Conservation (phyloP, 495 filamentous ascomycete genomes). For the Hypoxylon lenormandii region DNA sequence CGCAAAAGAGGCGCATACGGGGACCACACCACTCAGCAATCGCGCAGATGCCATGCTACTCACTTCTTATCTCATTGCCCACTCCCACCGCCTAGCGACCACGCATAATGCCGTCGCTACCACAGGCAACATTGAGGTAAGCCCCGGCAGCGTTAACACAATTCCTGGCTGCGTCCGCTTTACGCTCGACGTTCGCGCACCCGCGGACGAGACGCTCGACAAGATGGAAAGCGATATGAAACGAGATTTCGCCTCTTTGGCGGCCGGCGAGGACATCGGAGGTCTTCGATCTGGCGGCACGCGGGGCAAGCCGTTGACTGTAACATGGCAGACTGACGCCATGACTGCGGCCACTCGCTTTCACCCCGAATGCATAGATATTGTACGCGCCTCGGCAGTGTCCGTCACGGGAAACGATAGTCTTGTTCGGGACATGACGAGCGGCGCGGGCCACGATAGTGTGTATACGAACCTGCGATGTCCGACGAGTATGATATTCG, state of each 20-base stretch:
- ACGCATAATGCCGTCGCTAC: slow-evolving; percentile 67
- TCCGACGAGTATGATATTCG: slow-evolving; percentile 66
- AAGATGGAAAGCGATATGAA: slow-evolving; percentile 57
- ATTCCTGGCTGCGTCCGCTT: slow-evolving; percentile 74
- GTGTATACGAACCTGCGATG: slow-evolving; percentile 55
- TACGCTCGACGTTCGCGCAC: slow-evolving; percentile 74
- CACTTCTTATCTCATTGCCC: slow-evolving; percentile 70
- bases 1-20: slow-evolving; percentile 78
- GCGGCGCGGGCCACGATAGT: slow-evolving; percentile 71
- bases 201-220: slow-evolving; percentile 66
- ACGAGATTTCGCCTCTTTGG: too few species aligned
- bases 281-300: too few species aligned
- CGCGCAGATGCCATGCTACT: slow-evolving; percentile 67
- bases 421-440: slow-evolving; percentile 62
- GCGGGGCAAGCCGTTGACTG: too few species aligned
- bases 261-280: too few species aligned
- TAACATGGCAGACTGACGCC: too few species aligned
- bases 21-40: slow-evolving; percentile 72
- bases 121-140: slow-evolving; percentile 72
- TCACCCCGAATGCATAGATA: too few species aligned
- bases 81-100: slow-evolving; percentile 69
- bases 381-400: slow-evolving; percentile 70
- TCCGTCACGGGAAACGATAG: slow-evolving; percentile 56
- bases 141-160: slow-evolving; percentile 67
- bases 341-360: too few species aligned